Base-by-base conservation (phyloP, 2,329 filamentous ascomycete genomes). In the Colletotrichum sp. region DNA sequence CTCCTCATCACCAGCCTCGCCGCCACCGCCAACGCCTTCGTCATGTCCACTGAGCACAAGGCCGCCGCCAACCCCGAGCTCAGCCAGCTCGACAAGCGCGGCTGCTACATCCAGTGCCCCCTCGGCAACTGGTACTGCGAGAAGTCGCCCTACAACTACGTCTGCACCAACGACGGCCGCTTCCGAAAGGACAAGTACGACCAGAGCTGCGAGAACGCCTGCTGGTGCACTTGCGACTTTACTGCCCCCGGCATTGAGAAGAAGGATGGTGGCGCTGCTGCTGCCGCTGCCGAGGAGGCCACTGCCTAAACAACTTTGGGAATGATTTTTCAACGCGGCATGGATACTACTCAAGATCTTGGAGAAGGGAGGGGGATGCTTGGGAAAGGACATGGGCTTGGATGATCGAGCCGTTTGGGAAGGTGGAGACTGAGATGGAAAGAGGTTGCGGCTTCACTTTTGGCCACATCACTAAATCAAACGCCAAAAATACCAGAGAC, bases 161-260 rank as follows among this genome's bases (percentile, higher is more conserved):
- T 24, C 52, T 69, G 66, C 66, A 28, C 18, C n/a, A 26, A 57
- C 24, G 16, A 44, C 52, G 66, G 66, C 52, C 66, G 52, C n/a
- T 68, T 75, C 12, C 24, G 36, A 1, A 52, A 28, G n/a, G 63
- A 55, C 24, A 10, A 21, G 49, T 52, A 55, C 36, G 13, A 72
- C 26, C 26, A 18, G 15, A 55, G 72, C 60, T 75, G 72, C 26
- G 72, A 75, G 62, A n/a, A 12, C 3, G 72, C 62, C 36, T 75
- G 72, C 30, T 72, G 39, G 32, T 75, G 72, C 30, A 30, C 26
- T 32, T 75, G 72, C 30, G 72, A 75, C 62, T 67, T 36, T 18
- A 57, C 34, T 1, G 66, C 26, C n/a, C 68, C 72, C 7, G 68
- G 60, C 4, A 52, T 71, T 9, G 68, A 64, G 16, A 18, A 28